Evolutionary conservation across 129 eudicot genomes (phyloP), one percentile per base, ranked within the genome.

Genomic region (Flaveria ramosissima): DNA sequence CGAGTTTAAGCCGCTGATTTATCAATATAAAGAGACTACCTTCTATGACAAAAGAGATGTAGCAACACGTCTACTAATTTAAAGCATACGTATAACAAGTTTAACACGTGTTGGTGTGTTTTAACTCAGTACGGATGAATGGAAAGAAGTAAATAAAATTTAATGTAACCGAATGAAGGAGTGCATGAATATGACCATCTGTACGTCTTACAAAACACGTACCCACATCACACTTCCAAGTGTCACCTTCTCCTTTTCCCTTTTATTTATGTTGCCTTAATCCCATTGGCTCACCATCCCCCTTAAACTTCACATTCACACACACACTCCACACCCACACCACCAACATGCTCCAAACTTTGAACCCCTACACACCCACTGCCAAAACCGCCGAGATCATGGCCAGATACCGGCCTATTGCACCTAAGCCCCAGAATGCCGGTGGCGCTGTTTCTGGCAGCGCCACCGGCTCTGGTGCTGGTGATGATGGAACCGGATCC

Each of bases 381-480:
- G 85, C 93, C 19, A 91, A 88, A 78, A 93, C 96, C 0, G 97
- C 95, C 65, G 86, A 87, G 68, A 93, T 93, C 78, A 80, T 93
- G 87, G 92, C 97, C 26, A 81, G 96, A 27, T 93, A 91, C 53
- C 47, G 93, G 50, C 98, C 98, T 6, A 93, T 93, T 2, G 97
- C 98, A 9, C 98, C 69, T 1, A 63, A 63, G 46, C 69, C 69
- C 90, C 19, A 89, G 82, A 32, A 97, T 92, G 11, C 86, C 83
- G 15, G 11, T 80, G 67, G 46, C 50, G 59, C 83, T 32, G 7
- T 10, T 6, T 8, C 57, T 16, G 16, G 71, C 6, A 67, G 27
- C 32, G 52, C 3, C 13, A 14, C 47, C 45, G 51, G 7, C 7
- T 23, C 59, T 30, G 76, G 55, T 41, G 68, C 9, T 1, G 61